Conservation (phyloP, 2,329 filamentous ascomycete genomes). For the Talaromyces sp. region DNA sequence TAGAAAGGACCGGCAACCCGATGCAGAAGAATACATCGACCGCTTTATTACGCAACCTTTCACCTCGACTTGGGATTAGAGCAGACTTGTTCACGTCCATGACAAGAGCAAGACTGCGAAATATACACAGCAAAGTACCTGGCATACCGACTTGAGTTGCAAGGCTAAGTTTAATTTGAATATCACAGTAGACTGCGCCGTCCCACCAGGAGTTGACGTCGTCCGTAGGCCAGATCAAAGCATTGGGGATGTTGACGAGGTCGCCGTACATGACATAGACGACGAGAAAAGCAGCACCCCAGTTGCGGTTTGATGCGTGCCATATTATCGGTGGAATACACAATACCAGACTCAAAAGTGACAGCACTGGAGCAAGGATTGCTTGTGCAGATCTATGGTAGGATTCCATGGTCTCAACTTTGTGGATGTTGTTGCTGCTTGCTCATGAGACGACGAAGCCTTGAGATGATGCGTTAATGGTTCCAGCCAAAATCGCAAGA, state of each 20-base stretch:
- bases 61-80: constrained; percentile 49
- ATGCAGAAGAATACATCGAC: constrained; percentile 58
- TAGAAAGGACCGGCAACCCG: constrained; percentile 53
- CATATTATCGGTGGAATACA: constrained; percentile 57
- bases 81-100: constrained; percentile 58
- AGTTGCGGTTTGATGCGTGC: constrained; percentile 60
- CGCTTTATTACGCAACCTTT: constrained; percentile 45
- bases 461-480: not conserved
- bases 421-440: constrained; percentile 1
- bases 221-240: constrained; percentile 62
- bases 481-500: not conserved
- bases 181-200: constrained; percentile 61
- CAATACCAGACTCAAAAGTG: constrained; percentile 51
- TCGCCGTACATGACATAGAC: constrained; percentile 57
- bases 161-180: constrained; percentile 58
- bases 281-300: constrained; percentile 57
- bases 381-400: constrained; percentile 23
- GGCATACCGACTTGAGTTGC: constrained; percentile 53
- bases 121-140: constrained; percentile 55
- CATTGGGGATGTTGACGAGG: constrained; percentile 58
- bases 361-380: constrained; percentile 48
- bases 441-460: not conserved
- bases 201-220: constrained; percentile 55
- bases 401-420: constrained; percentile 2
- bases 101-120: constrained; percentile 58